These are phyloP conservation scores for Apostasia shenzhenica DNA, from an alignment of 106 monocot species.

Conservation along the genomic window DNA sequence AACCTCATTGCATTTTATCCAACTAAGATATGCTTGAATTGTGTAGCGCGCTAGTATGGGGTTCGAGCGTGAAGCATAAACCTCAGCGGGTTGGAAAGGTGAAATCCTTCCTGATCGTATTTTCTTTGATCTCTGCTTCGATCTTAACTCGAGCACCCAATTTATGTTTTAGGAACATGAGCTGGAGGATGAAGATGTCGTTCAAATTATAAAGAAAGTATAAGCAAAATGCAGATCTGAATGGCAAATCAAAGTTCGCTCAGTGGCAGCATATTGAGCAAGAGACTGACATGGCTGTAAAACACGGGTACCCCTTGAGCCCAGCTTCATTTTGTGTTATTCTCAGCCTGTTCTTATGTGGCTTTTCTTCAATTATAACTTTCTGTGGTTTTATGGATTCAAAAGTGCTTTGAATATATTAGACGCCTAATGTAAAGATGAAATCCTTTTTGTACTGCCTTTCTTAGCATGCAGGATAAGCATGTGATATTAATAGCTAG, in stretches of 20 bases:
- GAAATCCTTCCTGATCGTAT: not conserved
- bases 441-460: no score
- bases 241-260: not conserved
- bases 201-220: constrained; percentile 97
- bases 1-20: not conserved
- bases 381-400: no score
- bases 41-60: constrained; percentile 92
- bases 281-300: not conserved
- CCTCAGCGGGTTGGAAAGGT: constrained; percentile 98
- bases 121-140: not conserved
- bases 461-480: no score
- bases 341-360: not conserved
- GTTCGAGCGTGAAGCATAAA: constrained; percentile 94
- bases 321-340: not conserved
- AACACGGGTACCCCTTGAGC: not conserved
- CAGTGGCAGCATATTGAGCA: not conserved
- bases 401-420: no score
- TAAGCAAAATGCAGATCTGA: constrained; percentile 4
- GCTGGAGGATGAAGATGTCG: constrained; percentile 97
- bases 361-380: not conserved
- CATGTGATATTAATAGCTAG: no score
- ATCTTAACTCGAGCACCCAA: not conserved
- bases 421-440: no score
- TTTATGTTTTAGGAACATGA: constrained; percentile 70
- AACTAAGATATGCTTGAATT: constrained; percentile 4